Conservation (phyloP, 2,329 filamentous ascomycete species). For the Apiospora sp. region DNA sequence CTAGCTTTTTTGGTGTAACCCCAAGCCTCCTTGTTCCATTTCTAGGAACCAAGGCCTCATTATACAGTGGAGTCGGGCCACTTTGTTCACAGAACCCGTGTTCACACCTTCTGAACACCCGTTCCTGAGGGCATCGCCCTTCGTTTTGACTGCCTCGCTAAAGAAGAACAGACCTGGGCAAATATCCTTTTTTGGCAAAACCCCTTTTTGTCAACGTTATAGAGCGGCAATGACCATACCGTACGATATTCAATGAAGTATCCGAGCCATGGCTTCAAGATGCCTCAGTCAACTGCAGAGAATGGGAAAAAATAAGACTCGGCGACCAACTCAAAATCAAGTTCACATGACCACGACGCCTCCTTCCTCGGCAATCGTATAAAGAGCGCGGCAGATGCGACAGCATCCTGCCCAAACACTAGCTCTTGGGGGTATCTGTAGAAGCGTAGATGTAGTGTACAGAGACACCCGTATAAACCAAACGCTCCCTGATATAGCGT, state of each 20-base stretch:
- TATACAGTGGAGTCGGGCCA: constrained; percentile 1
- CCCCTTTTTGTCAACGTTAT: constrained; percentile 1
- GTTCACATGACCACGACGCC: constrained; percentile 5
- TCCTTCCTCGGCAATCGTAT: constrained; percentile 6
- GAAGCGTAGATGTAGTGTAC: constrained; percentile 22
- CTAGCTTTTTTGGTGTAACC: constrained; percentile 15
- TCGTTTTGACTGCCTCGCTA: not conserved
- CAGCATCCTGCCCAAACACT: constrained; percentile 17
- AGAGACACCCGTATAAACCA: constrained; percentile 20
- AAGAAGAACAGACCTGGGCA: not conserved
- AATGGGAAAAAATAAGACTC: constrained; percentile 10
- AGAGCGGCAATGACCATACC: not conserved
- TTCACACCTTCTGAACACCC: constrained; percentile 6
- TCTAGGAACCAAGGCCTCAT: constrained; percentile 9
- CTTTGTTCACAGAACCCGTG: not conserved
- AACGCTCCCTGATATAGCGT: constrained; percentile 17
- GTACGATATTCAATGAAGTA: constrained; percentile 22
- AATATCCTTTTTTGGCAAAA: not conserved
- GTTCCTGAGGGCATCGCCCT: not conserved
- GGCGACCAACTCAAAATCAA: constrained; percentile 14
- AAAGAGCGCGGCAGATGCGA: constrained; percentile 13
- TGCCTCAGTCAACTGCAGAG: constrained; percentile 7
- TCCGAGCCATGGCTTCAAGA: not conserved
- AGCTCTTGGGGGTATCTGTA: constrained; percentile 19
- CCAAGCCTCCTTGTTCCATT: not conserved